A percentile compares a stretch with the other conserved stretches of the same genome.
These are phyloP conservation scores for Hordeum vulgare DNA, from an alignment of 176 grass and related monocot species.

Conservation along the genomic window MorexV3_pseudomolecules_assembly NC_058524.1:434389648-434390147, in stretches of 20 bases:
- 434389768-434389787: constrained; percentile 33
- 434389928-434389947: constrained; percentile 56
- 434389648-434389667: not conserved
- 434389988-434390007: constrained; percentile 4
- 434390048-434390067: constrained; percentile 55
- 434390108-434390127: not conserved
- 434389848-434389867: constrained; percentile 90
- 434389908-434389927: constrained; percentile 89
- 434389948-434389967: not conserved
- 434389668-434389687: constrained; percentile 10
- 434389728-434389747: not conserved
- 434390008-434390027: constrained; percentile 28
- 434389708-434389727: not conserved
- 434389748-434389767: constrained; percentile 24
- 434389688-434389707: not conserved
- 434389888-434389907: constrained; percentile 96
- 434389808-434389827: constrained; percentile 48
- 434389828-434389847: constrained; percentile 97
- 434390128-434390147: not conserved
- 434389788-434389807: constrained; percentile 44
- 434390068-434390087: constrained; percentile 38
- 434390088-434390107: constrained; percentile 52
- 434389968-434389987: constrained; percentile 16
- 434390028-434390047: constrained; percentile 72
- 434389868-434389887: constrained; percentile 70